Conservation (phyloP, 305 asterid species). For the Fraxinus latifolia region DNA sequence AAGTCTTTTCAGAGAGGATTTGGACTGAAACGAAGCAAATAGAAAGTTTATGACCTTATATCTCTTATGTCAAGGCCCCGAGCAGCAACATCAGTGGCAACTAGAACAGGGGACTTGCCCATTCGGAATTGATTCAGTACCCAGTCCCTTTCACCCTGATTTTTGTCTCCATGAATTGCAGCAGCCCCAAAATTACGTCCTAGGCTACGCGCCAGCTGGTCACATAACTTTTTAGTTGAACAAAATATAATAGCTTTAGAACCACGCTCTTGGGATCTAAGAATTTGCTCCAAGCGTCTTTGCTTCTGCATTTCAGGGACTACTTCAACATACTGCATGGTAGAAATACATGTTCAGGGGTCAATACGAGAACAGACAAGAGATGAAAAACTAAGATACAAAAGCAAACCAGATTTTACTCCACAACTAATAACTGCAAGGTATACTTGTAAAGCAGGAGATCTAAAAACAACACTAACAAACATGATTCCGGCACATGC, state of each 20-base stretch:
- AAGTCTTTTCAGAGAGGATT: background rate
- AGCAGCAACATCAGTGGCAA: conserved; percentile 99
- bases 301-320: conserved; percentile 94
- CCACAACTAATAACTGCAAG: background rate
- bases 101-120: conserved; percentile 82
- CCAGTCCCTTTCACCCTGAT: conserved; percentile 92
- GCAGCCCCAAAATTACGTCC: conserved; percentile 89
- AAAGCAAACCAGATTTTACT: background rate
- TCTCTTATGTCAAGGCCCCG: conserved; percentile 93
- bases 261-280: conserved; percentile 85
- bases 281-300: conserved; percentile 90
- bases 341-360: background rate
- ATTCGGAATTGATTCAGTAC: conserved; percentile 84
- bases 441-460: background rate
- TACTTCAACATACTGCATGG: conserved; percentile 73
- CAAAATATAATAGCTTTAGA: conserved; percentile 81
- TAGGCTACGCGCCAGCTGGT: conserved; percentile 73
- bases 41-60: conserved; percentile 54
- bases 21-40: background rate
- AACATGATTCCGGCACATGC: background rate
- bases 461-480: background rate
- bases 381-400: background rate
- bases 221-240: conserved; percentile 90
- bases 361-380: background rate
- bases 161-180: conserved; percentile 96